These are phyloP conservation scores for Fagus sylvatica DNA, from an alignment of 306 rosid genomes.

Conservation along the genomic window DNA sequence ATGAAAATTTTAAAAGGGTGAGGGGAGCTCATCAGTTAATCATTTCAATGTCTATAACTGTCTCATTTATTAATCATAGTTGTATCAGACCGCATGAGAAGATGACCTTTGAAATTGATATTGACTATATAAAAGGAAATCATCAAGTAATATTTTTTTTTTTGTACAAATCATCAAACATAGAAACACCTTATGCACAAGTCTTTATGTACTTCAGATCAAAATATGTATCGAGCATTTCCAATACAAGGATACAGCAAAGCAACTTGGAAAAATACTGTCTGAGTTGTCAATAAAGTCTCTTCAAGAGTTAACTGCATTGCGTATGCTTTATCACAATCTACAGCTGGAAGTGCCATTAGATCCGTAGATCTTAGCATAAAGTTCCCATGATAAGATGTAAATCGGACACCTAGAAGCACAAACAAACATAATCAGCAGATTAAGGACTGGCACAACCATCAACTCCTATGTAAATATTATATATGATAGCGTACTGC, in stretches of 20 bases:
- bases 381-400: slow-evolving; percentile 92
- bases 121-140: background rate
- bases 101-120: background rate
- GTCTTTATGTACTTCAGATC: background rate
- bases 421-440: slow-evolving; percentile 31
- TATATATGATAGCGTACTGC: background rate
- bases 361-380: slow-evolving; percentile 97
- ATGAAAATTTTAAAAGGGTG: background rate
- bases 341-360: slow-evolving; percentile 97
- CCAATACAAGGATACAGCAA: slow-evolving; percentile 82
- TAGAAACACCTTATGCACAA: background rate
- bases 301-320: slow-evolving; percentile 95
- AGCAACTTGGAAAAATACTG: slow-evolving; percentile 96
- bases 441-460: background rate
- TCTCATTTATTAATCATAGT: background rate
- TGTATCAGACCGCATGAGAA: background rate
- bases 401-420: slow-evolving; percentile 84
- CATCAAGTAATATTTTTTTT: background rate
- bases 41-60: slow-evolving; percentile 9
- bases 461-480: slow-evolving; percentile 17
- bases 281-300: slow-evolving; percentile 83
- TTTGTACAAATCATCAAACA: background rate
- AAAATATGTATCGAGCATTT: slow-evolving; percentile 21
- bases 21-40: background rate
- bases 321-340: slow-evolving; percentile 97